Base-by-base conservation (phyloP, 345 rosid genomes). In the Ceriops decandra region DNA sequence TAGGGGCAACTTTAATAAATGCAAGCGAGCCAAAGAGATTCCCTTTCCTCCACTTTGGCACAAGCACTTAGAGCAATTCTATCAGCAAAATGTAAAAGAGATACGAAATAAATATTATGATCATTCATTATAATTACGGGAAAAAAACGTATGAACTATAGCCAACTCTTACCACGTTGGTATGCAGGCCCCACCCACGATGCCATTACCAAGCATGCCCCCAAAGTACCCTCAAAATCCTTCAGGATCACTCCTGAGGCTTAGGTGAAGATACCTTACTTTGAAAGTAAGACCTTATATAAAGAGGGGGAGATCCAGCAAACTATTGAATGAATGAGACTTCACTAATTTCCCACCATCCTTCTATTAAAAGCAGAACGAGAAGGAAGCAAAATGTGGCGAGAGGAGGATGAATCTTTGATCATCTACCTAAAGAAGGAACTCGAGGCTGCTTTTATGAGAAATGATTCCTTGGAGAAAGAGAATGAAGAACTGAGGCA, bases 401-500 rank as follows among this genome's bases (percentile, higher is more conserved):
- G 52, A 59, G 84, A 75, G 75, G 85, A 86, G 35, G 83, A 80
- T 33, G 88, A 80, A 64, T 80, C 88, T 1, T 84, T 82, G 80
- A 82, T 83, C 70, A 56, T 74, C 71, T 71, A 76, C 76, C 79
- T 86, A 62, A 88, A 73, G 87, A 89, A 80, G 77, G 90, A 90
- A 70, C 76, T 85, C 5, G 90, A 89, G 81, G 90, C 79, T 70
- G 76, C 89, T 70, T 49, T 82, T 30, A 52, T 66, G 13, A 86
- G 75, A 77, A 85, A 80, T 47, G 91, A 70, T 68, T 77, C 78
- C n/a, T 61, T 91, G 81, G 90, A 87, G 88, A 91, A 83, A 68
- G 97, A 93, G 66, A 93, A 91, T 61, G 80, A 59, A 52, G 98
- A 87, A 31, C 76, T 93, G 60, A 79, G 79, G 57, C 93, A 82